Evolutionary conservation across 176 grass and related monocot species (phyloP).

Genomic region (Lolium multiflorum): DNA sequence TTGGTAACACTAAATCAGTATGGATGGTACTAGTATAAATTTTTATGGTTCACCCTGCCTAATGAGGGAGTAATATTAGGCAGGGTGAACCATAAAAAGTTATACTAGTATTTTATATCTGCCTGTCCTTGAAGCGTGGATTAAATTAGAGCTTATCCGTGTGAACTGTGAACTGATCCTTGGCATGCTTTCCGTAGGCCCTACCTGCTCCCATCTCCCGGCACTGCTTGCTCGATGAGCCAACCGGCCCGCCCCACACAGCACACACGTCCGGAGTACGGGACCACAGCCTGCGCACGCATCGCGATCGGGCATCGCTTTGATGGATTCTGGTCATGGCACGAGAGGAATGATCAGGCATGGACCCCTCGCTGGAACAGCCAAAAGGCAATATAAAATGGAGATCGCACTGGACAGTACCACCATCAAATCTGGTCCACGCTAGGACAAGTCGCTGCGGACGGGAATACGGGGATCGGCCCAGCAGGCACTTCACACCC

Average conservation of each 20-base stretch:
- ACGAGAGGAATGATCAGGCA: slow-evolving; percentile 17
- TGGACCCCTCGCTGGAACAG: background rate
- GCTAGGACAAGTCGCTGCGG: background rate
- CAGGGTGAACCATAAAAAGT: too few species aligned
- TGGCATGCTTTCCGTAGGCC: background rate
- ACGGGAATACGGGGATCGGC: background rate
- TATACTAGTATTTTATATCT: too few species aligned
- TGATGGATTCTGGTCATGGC: background rate
- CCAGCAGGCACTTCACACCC: background rate
- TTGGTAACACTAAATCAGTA: too few species aligned
- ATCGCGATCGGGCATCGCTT: background rate
- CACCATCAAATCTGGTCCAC: background rate
- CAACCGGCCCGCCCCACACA: background rate
- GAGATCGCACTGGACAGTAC: background rate
- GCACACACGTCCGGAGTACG: too few species aligned
- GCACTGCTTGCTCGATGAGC: background rate
- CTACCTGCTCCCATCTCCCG: background rate
- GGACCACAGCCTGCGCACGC: background rate
- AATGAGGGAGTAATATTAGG: too few species aligned
- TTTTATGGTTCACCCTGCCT: too few species aligned
- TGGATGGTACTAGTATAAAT: too few species aligned
- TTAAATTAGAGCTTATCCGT: background rate
- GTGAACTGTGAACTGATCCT: background rate
- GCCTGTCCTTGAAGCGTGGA: too few species aligned
- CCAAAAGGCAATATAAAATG: background rate